phyloP scores from a whole-genome alignment of 805 yeast genomes.

The Metschnikowia peoriensis region DNA sequence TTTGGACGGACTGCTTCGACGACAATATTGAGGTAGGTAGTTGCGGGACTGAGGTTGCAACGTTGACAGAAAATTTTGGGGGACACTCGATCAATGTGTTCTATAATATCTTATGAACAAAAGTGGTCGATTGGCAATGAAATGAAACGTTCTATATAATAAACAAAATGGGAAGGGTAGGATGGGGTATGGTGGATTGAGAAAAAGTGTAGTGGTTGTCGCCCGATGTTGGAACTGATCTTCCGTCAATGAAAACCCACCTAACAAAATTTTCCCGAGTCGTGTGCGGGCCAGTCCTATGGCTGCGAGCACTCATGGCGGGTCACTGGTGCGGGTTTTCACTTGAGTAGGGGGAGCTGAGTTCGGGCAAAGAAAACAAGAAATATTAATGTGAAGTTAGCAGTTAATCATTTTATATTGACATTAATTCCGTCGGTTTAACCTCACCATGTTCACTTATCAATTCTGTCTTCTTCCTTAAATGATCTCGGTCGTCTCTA shows the following conservation, averaged over 20 bases:
- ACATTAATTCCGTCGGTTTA: too few species aligned
- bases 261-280: constrained; percentile 13
- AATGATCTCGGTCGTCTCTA: too few species aligned
- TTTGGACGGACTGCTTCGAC: neutral
- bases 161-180: neutral
- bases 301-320: neutral
- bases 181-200: neutral
- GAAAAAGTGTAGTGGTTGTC: neutral
- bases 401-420: too few species aligned
- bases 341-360: neutral
- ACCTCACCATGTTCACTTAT: too few species aligned
- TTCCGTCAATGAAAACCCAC: constrained; percentile 1
- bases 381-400: too few species aligned
- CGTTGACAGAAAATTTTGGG: neutral
- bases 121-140: neutral
- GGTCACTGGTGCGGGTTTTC: neutral
- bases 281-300: constrained; percentile 10
- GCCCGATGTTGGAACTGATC: neutral
- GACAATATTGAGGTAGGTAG: neutral
- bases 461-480: too few species aligned
- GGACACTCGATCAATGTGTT: neutral
- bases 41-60: neutral
- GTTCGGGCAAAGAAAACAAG: neutral
- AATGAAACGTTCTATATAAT: neutral
- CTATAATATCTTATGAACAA: neutral